These are phyloP conservation scores for Didymella sp. DNA, from an alignment of 2,329 filamentous ascomycete genomes.

Conservation along the genomic window DNA sequence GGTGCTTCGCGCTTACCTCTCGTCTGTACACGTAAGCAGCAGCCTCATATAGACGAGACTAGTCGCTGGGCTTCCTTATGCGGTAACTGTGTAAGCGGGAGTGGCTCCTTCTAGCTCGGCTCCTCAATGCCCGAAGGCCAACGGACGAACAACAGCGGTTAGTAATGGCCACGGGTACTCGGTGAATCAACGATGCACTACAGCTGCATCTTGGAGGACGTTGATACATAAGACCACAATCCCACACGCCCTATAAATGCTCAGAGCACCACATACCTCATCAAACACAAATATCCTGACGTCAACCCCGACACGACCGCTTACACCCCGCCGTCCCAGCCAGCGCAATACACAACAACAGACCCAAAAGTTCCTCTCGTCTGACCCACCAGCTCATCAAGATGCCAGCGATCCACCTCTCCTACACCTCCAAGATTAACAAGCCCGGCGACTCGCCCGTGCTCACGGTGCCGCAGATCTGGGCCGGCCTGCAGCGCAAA, in stretches of 20 bases:
- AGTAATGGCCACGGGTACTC: not conserved
- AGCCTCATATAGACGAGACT: not conserved
- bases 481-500: constrained; percentile 56
- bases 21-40: constrained; percentile 2
- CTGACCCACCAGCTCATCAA: constrained; percentile 14
- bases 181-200: not conserved
- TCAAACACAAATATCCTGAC: not conserved
- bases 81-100: not conserved
- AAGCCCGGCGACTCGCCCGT: constrained; percentile 46
- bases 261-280: not conserved
- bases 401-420: constrained; percentile 52
- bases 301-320: constrained; percentile 3
- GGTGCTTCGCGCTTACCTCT: not conserved
- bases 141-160: not conserved
- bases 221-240: not conserved
- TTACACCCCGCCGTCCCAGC: not conserved
- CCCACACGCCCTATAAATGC: not conserved
- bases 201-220: not conserved
- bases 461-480: constrained; percentile 51
- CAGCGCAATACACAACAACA: not conserved
- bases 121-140: constrained; percentile 13
- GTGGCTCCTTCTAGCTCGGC: constrained; percentile 4
- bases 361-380: not conserved
- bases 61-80: not conserved
- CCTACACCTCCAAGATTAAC: constrained; percentile 56